Evolutionary conservation across 1,284 basidiomycete species (phyloP).

Genomic region (Leccinum pachyderme): DNA sequence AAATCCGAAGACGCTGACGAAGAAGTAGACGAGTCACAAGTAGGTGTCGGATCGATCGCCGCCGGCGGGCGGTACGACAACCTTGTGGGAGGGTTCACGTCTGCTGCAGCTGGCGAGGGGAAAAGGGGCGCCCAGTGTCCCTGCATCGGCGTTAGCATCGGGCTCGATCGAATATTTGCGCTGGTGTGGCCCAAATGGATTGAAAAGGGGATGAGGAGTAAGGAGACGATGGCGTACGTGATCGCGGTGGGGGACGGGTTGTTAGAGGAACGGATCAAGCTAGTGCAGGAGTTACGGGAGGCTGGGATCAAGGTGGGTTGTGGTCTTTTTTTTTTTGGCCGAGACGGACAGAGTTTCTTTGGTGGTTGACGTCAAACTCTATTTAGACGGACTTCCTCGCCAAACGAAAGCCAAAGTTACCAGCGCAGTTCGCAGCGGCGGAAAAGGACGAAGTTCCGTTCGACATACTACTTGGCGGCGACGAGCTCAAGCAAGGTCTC

Average conservation of each 20-base stretch:
- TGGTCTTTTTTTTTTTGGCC: neutral
- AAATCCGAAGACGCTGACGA: slow-evolving; percentile 46
- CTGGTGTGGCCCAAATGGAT: slow-evolving; percentile 87
- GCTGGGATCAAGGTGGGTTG: slow-evolving; percentile 80
- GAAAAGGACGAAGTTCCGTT: slow-evolving; percentile 92
- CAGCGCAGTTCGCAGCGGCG: slow-evolving; percentile 86
- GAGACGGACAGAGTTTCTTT: neutral
- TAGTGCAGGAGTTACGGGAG: slow-evolving; percentile 83
- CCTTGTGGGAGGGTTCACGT: slow-evolving; percentile 92
- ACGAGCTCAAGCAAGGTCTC: slow-evolving; percentile 80
- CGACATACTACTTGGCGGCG: slow-evolving; percentile 85
- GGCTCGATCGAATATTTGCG: slow-evolving; percentile 95
- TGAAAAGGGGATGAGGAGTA: slow-evolving; percentile 75
- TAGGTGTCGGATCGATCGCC: slow-evolving; percentile 97
- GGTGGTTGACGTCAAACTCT: too few relatives aligned
- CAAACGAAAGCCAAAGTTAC: slow-evolving; percentile 89
- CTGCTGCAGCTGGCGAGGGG: slow-evolving; percentile 71
- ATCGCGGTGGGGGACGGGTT: slow-evolving; percentile 92
- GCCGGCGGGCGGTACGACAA: slow-evolving; percentile 97
- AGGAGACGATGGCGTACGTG: slow-evolving; percentile 94
- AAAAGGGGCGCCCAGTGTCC: slow-evolving; percentile 73
- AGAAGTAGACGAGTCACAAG: slow-evolving; percentile 88
- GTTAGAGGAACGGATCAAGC: slow-evolving; percentile 80
- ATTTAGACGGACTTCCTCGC: slow-evolving; percentile 87
- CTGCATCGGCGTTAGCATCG: slow-evolving; percentile 93